Conservation (phyloP, 129 eudicot genomes). For the Chrysanthemum lavandulifolium region DNA sequence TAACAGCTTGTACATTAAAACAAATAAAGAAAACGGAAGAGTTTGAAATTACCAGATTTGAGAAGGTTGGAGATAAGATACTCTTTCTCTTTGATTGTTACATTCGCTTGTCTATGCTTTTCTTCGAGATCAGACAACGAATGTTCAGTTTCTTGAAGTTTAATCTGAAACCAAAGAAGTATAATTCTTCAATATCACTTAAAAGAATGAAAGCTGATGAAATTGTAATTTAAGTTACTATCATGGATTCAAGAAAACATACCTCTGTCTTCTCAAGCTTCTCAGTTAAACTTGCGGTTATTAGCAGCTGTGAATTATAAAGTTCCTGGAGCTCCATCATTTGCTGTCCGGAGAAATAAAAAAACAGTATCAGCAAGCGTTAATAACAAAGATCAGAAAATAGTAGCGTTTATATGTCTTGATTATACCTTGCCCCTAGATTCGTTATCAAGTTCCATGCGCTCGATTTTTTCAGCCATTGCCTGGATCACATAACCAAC, state of each 20-base stretch:
- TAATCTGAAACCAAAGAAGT: conserved; percentile 47
- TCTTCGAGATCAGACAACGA: conserved; percentile 92
- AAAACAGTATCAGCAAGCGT: conserved; percentile 13
- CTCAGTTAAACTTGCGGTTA: conserved; percentile 65
- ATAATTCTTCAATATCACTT: not conserved
- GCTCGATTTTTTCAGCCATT: conserved; percentile 91
- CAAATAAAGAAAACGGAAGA: not conserved
- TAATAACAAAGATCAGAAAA: not conserved
- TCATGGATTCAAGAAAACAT: conserved; percentile 9
- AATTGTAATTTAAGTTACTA: not conserved
- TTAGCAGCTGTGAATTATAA: conserved; percentile 73
- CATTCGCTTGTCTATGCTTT: conserved; percentile 87
- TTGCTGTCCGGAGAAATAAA: conserved; percentile 52
- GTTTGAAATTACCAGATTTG: conserved; percentile 65
- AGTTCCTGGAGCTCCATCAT: conserved; percentile 81
- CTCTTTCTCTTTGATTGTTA: conserved; percentile 90
- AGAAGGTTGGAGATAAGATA: conserved; percentile 85
- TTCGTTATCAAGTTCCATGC: conserved; percentile 90
- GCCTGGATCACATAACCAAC: conserved; percentile 44
- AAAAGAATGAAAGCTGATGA: not conserved
- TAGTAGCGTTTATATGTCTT: not conserved
- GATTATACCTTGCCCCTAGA: conserved; percentile 84
- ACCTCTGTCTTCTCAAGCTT: conserved; percentile 94
- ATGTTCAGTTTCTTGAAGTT: conserved; percentile 91
- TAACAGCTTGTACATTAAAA: not conserved